These are phyloP conservation scores for Austroboletus olivaceoglutinosus DNA, from an alignment of 1,284 basidiomycete genomes.

Conservation along the genomic window DNA sequence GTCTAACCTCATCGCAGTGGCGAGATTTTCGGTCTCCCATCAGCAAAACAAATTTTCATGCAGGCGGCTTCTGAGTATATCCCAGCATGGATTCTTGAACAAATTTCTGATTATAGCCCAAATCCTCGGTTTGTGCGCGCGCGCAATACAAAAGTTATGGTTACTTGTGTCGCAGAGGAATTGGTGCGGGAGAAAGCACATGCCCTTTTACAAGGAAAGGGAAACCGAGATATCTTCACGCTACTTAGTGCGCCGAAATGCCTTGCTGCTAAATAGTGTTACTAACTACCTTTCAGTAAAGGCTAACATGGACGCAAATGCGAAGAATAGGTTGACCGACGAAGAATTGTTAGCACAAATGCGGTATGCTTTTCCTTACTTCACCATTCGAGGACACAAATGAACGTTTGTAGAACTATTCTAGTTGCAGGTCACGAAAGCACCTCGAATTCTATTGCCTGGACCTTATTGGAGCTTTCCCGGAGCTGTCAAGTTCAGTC, in stretches of 20 bases:
- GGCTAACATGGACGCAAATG: slow-evolving; percentile 49
- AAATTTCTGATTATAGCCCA: slow-evolving; percentile 36
- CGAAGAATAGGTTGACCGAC: slow-evolving; percentile 42
- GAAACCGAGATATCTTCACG: slow-evolving; percentile 40
- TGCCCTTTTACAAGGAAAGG: slow-evolving; percentile 33
- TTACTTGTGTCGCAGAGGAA: slow-evolving; percentile 34
- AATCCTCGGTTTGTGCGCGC: slow-evolving; percentile 36
- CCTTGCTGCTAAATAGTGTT: rapidly evolving
- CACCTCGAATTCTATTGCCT: slow-evolving; percentile 41
- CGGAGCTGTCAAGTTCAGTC: slow-evolving; percentile 37
- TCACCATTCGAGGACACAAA: not conserved
- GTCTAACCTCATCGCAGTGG: slow-evolving; percentile 7
- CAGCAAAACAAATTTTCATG: slow-evolving; percentile 16
- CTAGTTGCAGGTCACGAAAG: slow-evolving; percentile 52
- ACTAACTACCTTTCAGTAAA: slow-evolving; percentile 39
- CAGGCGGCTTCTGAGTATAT: slow-evolving; percentile 14
- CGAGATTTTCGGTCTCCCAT: slow-evolving; percentile 20
- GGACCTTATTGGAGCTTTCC: slow-evolving; percentile 43
- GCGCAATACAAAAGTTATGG: slow-evolving; percentile 27
- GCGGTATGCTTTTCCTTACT: slow-evolving; percentile 31
- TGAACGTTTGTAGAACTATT: slow-evolving; percentile 24
- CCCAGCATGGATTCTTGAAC: slow-evolving; percentile 32
- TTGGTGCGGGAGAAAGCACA: slow-evolving; percentile 44
- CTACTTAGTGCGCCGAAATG: slow-evolving; percentile 35
- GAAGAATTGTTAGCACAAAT: slow-evolving; percentile 56